A percentile compares a stretch with the other conserved stretches of the same genome.
Conservation (phyloP, 345 rosid genomes). For the Ricinus communis region DNA sequence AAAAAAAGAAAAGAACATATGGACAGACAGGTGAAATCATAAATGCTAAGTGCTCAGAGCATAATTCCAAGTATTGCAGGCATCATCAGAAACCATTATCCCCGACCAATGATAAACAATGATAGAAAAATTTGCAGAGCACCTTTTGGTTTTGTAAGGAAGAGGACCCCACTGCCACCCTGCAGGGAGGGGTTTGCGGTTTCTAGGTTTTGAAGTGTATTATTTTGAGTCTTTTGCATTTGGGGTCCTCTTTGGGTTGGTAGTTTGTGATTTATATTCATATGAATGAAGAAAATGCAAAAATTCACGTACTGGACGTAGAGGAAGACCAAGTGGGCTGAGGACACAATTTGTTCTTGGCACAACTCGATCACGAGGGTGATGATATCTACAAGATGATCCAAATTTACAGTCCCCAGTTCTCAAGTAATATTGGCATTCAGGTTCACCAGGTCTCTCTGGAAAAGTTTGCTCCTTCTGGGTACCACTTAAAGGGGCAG, state of each 20-base stretch:
- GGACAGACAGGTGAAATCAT: background rate
- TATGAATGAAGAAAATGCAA: slow-evolving; percentile 9
- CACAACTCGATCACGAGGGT: slow-evolving; percentile 22
- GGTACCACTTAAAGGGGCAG: slow-evolving; percentile 9
- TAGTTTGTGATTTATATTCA: background rate
- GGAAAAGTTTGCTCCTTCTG: slow-evolving; percentile 26
- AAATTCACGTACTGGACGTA: slow-evolving; percentile 27
- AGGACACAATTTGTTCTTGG: slow-evolving; percentile 27
- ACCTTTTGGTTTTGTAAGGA: slow-evolving; percentile 2
- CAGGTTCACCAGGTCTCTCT: slow-evolving; percentile 35
- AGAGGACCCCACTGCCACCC: background rate
- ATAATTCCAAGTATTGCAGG: background rate
- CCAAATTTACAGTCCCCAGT: slow-evolving; percentile 35
- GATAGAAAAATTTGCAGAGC: background rate
- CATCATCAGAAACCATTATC: background rate
- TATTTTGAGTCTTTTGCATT: slow-evolving; percentile 6
- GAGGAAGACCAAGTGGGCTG: slow-evolving; percentile 31
- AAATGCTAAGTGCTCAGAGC: background rate
- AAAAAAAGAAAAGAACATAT: background rate
- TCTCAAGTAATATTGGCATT: slow-evolving; percentile 29
- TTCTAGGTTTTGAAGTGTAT: background rate
- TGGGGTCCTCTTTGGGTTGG: background rate
- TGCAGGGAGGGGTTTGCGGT: slow-evolving; percentile 6
- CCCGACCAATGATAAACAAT: background rate
- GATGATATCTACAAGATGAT: slow-evolving; percentile 29